Base-by-base conservation (phyloP, 140 eudicot species). In the Senecio squalidus region DNA sequence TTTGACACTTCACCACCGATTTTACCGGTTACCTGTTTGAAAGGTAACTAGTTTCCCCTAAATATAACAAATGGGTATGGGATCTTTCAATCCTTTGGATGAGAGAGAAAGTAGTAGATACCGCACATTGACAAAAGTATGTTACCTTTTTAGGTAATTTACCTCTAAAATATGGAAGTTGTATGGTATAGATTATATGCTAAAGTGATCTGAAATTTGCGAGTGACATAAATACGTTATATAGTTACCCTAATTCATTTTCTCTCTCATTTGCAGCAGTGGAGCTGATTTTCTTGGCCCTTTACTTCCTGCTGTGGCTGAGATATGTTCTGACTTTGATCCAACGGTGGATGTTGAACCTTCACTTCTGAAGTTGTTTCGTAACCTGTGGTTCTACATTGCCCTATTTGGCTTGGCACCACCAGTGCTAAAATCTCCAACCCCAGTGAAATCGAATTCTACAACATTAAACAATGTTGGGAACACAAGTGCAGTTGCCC, bases 251-350 rank as follows among this genome's bases (percentile, higher is more conserved):
- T 59, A 33, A 66, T 33, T 8, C 23, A 64, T 39, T 26, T 59
- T 38, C 53, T 27, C 64, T 45, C 27, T 29, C 30, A 36, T 72
- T 49, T 75, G 66, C 95, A 93, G 99, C 76, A 88, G 96, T 46
- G 99, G 99, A 54, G 99, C 99, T 66, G 99, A 93, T 77, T 93
- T 88, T 71, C 94, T 93, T 79, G 99, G 99, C 52, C 99, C 99
- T 55, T 81, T 93, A 46, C 86, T 93, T 64, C 99, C 99, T 67
- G 93, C 99, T 18, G 99, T 93, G 72, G 99, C 99, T 34, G 96
- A 93, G 65, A 84, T 88, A 50, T 93, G 96, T 70, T 93, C 94
- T 34, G 99, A 93, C 71, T 93, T 93, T 72, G 94, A 84, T 61
- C 99, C 99, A 20, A 82, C 83, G 14, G 77, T 61, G 52, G 84